These are phyloP conservation scores for Pseudogymnoascus sp. DNA, from an alignment of 2,329 filamentous ascomycete species.

Conservation along the genomic window DNA sequence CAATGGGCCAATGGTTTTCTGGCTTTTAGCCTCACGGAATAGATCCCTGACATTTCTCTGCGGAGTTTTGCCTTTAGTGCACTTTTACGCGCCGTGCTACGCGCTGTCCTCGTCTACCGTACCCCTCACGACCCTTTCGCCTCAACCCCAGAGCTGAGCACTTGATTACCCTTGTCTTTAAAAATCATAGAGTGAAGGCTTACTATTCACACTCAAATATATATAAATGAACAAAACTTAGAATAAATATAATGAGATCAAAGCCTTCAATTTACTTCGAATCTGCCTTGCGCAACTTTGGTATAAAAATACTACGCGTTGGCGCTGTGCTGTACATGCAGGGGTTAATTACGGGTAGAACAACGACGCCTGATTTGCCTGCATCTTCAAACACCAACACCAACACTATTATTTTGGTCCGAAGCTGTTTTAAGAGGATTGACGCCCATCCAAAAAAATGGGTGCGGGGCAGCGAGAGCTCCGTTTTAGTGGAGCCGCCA, in stretches of 20 bases:
- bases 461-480: neutral
- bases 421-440: neutral
- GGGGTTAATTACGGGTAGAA: neutral
- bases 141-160: neutral
- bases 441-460: neutral
- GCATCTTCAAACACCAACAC: neutral
- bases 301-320: neutral
- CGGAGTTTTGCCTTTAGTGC: neutral
- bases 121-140: neutral
- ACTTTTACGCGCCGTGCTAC: neutral
- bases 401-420: neutral
- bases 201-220: neutral
- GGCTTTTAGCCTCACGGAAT: neutral
- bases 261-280: neutral
- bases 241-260: neutral
- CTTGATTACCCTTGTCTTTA: neutral
- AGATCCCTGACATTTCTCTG: neutral
- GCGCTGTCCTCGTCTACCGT: neutral
- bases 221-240: neutral
- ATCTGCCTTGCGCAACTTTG: neutral
- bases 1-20: neutral
- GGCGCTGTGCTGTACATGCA: neutral
- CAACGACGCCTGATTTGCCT: no score
- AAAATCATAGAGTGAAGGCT: neutral
- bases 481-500: neutral